These are phyloP conservation scores for Prunus fruticosa DNA, from an alignment of 306 rosid genomes.

Conservation along the genomic window DNA sequence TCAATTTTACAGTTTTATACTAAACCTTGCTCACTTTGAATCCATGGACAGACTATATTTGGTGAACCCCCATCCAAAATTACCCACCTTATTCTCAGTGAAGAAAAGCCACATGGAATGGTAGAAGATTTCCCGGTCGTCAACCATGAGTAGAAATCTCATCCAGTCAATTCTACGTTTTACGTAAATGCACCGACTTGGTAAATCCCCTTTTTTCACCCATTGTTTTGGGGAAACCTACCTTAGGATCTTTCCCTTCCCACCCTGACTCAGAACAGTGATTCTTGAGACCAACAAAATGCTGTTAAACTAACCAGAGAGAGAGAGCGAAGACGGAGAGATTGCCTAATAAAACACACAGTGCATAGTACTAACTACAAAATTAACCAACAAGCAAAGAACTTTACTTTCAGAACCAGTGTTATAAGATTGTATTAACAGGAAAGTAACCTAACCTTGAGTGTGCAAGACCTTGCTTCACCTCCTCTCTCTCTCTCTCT, in stretches of 20 bases:
- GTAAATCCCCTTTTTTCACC: conserved; percentile 6
- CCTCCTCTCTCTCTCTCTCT: background rate
- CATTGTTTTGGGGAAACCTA: conserved; percentile 9
- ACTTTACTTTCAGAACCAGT: conserved; percentile 26
- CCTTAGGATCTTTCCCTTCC: background rate
- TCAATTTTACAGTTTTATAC: conserved; percentile 20
- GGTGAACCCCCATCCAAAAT: conserved; percentile 6
- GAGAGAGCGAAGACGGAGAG: background rate
- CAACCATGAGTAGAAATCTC: conserved; percentile 18
- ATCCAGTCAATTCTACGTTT: background rate
- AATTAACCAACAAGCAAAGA: conserved; percentile 40
- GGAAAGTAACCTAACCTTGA: conserved; percentile 47
- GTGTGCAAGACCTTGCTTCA: conserved; percentile 2
- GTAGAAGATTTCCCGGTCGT: conserved; percentile 18
- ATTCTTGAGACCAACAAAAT: background rate
- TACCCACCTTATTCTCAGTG: conserved; percentile 15
- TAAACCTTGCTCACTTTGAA: background rate
- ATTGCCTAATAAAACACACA: background rate
- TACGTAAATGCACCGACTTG: conserved; percentile 10
- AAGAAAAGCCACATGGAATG: background rate
- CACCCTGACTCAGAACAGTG: background rate
- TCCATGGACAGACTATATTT: background rate
- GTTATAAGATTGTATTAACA: conserved; percentile 36
- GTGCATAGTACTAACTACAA: conserved; percentile 8
- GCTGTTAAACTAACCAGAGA: conserved; percentile 12